phyloP scores from a whole-genome alignment of 2,329 filamentous ascomycete species.

The Fusarium tjaetaba region DNA sequence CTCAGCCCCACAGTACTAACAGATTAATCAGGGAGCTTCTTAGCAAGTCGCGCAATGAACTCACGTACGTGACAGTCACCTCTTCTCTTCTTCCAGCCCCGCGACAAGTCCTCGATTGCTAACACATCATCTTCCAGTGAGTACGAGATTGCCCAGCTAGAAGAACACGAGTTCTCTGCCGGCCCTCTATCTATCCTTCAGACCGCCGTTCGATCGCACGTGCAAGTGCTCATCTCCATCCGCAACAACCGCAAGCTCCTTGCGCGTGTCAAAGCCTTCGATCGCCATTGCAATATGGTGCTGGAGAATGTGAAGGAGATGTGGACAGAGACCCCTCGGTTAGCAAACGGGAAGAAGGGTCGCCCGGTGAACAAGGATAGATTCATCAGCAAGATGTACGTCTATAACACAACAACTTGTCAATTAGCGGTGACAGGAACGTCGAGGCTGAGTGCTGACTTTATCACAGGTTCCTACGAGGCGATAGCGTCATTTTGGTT shows the following conservation, averaged over 20 bases:
- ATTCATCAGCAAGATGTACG: slow-evolving; percentile 96
- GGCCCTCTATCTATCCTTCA: slow-evolving; percentile 86
- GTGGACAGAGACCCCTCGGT: slow-evolving; percentile 94
- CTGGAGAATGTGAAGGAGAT: slow-evolving; percentile 95
- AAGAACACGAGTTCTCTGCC: slow-evolving; percentile 66
- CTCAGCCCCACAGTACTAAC: slow-evolving; percentile 41
- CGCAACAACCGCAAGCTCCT: slow-evolving; percentile 98
- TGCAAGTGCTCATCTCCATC: slow-evolving; percentile 95
- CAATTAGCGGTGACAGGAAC: slow-evolving; percentile 19
- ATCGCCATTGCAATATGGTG: slow-evolving; percentile 99
- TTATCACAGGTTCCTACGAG: slow-evolving; percentile 77
- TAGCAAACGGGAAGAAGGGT: slow-evolving; percentile 87
- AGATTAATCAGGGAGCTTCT: slow-evolving; percentile 76
- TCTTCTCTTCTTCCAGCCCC: slow-evolving; percentile 15
- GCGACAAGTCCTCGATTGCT: slow-evolving; percentile 34
- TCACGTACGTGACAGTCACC: slow-evolving; percentile 73
- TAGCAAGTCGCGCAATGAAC: slow-evolving; percentile 86
- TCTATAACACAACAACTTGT: slow-evolving; percentile 35
- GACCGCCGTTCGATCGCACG: slow-evolving; percentile 93
- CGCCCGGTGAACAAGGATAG: slow-evolving; percentile 95
- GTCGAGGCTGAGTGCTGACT: slow-evolving; percentile 29
- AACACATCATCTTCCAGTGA: slow-evolving; percentile 65
- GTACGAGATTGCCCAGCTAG: slow-evolving; percentile 84
- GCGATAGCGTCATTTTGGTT: slow-evolving; percentile 88
- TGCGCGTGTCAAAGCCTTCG: slow-evolving; percentile 97